Conservation (phyloP, 495 filamentous ascomycete species). For the Hypoxylon lenormandii region DNA sequence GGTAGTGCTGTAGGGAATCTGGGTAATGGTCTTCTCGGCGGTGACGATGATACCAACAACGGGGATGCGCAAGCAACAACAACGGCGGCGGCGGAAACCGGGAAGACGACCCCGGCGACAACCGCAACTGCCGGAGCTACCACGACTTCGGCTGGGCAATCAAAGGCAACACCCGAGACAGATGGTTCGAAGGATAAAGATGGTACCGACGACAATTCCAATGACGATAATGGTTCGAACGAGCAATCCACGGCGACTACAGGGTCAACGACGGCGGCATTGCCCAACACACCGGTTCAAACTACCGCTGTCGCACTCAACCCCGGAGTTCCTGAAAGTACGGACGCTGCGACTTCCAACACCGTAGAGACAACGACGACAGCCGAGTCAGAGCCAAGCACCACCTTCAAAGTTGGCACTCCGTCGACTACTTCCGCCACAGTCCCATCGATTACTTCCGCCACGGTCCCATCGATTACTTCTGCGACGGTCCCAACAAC, state of each 20-base stretch:
- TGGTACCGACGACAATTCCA: not conserved
- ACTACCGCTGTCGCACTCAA: constrained; percentile 38
- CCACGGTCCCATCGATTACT: not conserved
- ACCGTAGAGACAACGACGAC: constrained; percentile 19
- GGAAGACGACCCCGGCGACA: not conserved
- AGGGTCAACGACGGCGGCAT: constrained; percentile 22
- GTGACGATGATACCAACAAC: constrained; percentile 9
- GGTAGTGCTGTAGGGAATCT: constrained; percentile 38
- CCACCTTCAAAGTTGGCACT: constrained; percentile 20
- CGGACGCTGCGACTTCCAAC: constrained; percentile 3
- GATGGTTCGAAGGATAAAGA: constrained; percentile 9
- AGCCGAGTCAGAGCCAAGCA: constrained; percentile 24
- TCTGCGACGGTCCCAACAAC: constrained; percentile 41
- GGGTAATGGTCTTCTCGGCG: constrained; percentile 33
- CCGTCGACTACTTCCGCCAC: not conserved
- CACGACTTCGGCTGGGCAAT: constrained; percentile 14
- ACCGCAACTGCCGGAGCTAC: constrained; percentile 11
- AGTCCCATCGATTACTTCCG: constrained; percentile 13
- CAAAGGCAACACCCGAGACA: constrained; percentile 10
- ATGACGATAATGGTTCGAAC: constrained; percentile 7
- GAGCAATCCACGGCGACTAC: constrained; percentile 2
- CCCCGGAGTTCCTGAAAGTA: constrained; percentile 20
- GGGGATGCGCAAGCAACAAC: constrained; percentile 1
- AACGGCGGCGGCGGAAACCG: constrained; percentile 1
- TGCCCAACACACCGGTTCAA: constrained; percentile 24